A percentile compares a stretch with the other conserved stretches of the same genome.
These are phyloP conservation scores for Ustilago vetiveriae DNA, from an alignment of 1,284 basidiomycete species.

Conservation along the genomic window DNA sequence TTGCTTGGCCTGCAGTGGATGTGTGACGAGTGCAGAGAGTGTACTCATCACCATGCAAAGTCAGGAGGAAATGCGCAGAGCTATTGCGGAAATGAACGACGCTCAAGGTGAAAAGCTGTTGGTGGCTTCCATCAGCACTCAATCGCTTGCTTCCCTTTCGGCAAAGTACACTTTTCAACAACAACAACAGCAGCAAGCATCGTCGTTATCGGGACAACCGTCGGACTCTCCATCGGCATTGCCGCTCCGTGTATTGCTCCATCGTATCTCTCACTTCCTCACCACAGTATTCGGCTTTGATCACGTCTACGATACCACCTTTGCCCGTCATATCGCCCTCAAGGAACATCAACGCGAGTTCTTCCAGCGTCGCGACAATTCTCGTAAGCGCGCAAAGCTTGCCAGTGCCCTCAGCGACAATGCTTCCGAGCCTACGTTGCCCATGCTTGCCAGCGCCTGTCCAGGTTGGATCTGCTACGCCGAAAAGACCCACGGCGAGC, in stretches of 20 bases:
- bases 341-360: slow-evolving; percentile 86
- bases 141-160: slow-evolving; percentile 82
- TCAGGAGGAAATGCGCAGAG: slow-evolving; percentile 83
- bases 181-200: slow-evolving; percentile 5
- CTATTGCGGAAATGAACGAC: slow-evolving; percentile 30
- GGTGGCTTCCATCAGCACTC: slow-evolving; percentile 74
- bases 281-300: slow-evolving; percentile 73
- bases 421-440: slow-evolving; percentile 69
- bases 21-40: slow-evolving; percentile 97
- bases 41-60: slow-evolving; percentile 97
- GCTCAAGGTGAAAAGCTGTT: slow-evolving; percentile 24
- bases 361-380: slow-evolving; percentile 56
- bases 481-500: slow-evolving; percentile 91
- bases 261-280: slow-evolving; percentile 70
- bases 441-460: slow-evolving; percentile 94
- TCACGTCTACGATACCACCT: slow-evolving; percentile 90
- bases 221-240: slow-evolving; percentile 65
- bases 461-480: slow-evolving; percentile 99
- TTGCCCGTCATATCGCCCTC: slow-evolving; percentile 86
- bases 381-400: slow-evolving; percentile 10
- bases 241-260: slow-evolving; percentile 65
- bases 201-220: slow-evolving; percentile 5
- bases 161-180: slow-evolving; percentile 50
- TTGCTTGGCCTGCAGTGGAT: slow-evolving; percentile 93
- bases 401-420: not conserved